Base-by-base conservation (phyloP, 108 stramenopile genomes). In the Epithemia pelagica region DNA sequence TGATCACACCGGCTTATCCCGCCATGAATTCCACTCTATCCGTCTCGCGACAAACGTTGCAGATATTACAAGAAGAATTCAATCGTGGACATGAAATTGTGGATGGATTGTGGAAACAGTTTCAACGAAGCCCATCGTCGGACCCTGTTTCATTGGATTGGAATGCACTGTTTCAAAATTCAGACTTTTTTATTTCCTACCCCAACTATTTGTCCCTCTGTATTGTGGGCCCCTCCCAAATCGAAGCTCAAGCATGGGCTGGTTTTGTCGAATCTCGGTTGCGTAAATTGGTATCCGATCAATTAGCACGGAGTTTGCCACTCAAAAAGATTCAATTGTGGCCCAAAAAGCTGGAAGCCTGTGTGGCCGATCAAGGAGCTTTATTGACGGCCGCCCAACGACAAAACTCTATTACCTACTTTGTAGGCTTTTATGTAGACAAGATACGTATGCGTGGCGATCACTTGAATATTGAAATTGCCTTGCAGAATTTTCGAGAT, bases 1-100 rank as follows among this genome's bases (percentile, higher is more conserved):
- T 99, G 71, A 91, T 99, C 69, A 99, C 99, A 30, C 99, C 99
- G 1, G 97, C 97, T 7, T 99, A 98, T 80, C 99, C 99, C 2
- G 92, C 96, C 62, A 97, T 96, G 96, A 98, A 98, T 77, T 96
- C 94, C 37, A 88, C 96, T n/a, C 68, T 95, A 68, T 81, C 82
- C 55, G 93, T 98, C 19, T 80, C 82, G 27, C 61, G 84, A n/a
- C 89, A 91, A 77, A 93, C 94, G 2, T 63, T 90, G 32, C 89
- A 88, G 54, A 86, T 95, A 59, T 70, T 95, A 64, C 85, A 82
- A 22, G 89, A 88, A 71, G 93, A 96, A 68, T 95, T 97, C 67
- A 75, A 79, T 53, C 66, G 92, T 27, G 96, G 86, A 1, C 73
- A 82, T 66, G 74, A 75, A 30, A 75, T 96, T 63, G 76, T 90